These are phyloP conservation scores for Raffaelea arxii DNA, from an alignment of 2,329 filamentous ascomycete genomes.

Conservation along the genomic window DNA sequence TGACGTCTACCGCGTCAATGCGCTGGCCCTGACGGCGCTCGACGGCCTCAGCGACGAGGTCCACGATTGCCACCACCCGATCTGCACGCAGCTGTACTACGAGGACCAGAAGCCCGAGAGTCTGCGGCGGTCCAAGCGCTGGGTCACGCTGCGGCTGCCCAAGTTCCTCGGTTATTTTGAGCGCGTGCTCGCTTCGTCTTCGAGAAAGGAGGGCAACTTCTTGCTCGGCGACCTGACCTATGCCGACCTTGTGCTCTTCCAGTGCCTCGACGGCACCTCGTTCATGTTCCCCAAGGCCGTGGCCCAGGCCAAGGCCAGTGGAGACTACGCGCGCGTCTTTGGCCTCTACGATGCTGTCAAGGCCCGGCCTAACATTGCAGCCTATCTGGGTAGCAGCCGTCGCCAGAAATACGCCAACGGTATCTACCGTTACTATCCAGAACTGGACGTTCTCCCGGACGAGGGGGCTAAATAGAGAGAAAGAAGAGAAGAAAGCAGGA, in stretches of 20 bases:
- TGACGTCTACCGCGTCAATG: slow-evolving; percentile 48
- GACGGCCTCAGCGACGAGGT: slow-evolving; percentile 62
- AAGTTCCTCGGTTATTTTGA: slow-evolving; percentile 67
- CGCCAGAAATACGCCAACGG: slow-evolving; percentile 52
- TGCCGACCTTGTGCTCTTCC: slow-evolving; percentile 65
- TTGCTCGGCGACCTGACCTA: slow-evolving; percentile 57
- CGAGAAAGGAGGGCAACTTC: slow-evolving; percentile 46
- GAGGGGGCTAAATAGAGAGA: too few species aligned
- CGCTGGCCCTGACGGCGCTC: slow-evolving; percentile 57
- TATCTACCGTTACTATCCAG: slow-evolving; percentile 63
- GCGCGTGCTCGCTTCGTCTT: slow-evolving; percentile 50
- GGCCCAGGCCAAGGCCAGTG: slow-evolving; percentile 39
- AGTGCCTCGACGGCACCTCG: slow-evolving; percentile 49
- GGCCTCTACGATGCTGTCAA: slow-evolving; percentile 54
- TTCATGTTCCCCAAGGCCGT: slow-evolving; percentile 65
- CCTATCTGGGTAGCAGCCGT: slow-evolving; percentile 57
- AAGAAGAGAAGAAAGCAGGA: not conserved
- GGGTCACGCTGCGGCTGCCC: slow-evolving; percentile 52
- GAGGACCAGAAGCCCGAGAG: slow-evolving; percentile 67
- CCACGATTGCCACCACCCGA: slow-evolving; percentile 69
- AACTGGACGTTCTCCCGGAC: slow-evolving; percentile 47
- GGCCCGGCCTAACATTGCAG: slow-evolving; percentile 53
- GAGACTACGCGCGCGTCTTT: slow-evolving; percentile 53
- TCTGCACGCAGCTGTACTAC: slow-evolving; percentile 51
- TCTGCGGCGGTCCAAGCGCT: slow-evolving; percentile 45